Conservation (phyloP, 148 eudicot species). For the Amaranthus cruentus region DNA sequence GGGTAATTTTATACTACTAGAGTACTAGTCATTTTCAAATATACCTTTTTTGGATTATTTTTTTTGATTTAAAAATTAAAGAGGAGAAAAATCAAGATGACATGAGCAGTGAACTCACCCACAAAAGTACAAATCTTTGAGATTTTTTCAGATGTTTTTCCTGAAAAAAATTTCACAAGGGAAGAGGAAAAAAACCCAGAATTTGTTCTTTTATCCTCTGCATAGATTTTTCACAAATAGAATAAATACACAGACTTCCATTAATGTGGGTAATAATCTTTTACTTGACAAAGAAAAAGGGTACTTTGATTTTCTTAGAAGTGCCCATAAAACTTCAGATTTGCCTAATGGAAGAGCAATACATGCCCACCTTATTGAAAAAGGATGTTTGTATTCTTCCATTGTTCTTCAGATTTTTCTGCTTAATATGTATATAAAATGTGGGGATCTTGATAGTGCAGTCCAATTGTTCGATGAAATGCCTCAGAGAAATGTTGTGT, state of each 20-base stretch:
- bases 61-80: too few relatives aligned
- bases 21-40: too few relatives aligned
- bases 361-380: conserved; percentile 50
- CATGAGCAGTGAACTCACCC: too few relatives aligned
- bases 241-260: background rate
- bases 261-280: conserved; percentile 3
- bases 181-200: conserved; percentile 13
- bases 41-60: too few relatives aligned
- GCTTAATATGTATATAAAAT: conserved; percentile 40
- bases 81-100: too few relatives aligned
- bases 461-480: conserved; percentile 63
- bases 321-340: conserved; percentile 31
- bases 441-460: conserved; percentile 35
- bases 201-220: background rate
- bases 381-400: conserved; percentile 23
- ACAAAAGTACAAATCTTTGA: background rate
- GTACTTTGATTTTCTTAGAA: conserved; percentile 22
- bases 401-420: conserved; percentile 47
- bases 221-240: background rate
- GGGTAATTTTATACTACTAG: too few relatives aligned
- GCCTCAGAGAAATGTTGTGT: conserved; percentile 50
- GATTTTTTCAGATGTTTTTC: conserved; percentile 13
- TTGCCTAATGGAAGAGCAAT: conserved; percentile 38
- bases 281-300: conserved; percentile 9
- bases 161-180: background rate